phyloP scores from a whole-genome alignment of 306 rosid species.

The Quillaja saponaria region DNA sequence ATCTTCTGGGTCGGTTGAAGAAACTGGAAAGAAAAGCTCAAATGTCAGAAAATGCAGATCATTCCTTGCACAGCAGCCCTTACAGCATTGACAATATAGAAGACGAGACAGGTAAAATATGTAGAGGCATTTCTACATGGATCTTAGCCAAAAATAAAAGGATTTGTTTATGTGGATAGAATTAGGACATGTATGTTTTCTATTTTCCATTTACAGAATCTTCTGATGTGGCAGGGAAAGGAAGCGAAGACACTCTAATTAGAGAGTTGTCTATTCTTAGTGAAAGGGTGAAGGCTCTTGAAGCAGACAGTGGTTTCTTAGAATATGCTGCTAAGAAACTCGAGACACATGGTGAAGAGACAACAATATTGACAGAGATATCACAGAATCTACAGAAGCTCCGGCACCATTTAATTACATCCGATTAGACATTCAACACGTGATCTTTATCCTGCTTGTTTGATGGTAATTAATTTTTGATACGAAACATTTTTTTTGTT shows the following conservation, averaged over 20 bases:
- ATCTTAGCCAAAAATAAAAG: not conserved
- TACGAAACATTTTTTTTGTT: not conserved
- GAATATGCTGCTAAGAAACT: constrained; percentile 41
- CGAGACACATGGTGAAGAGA: constrained; percentile 51
- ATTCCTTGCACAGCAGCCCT: constrained; percentile 26
- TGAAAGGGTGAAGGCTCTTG: constrained; percentile 54
- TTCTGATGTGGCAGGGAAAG: constrained; percentile 45
- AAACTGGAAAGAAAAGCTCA: constrained; percentile 42
- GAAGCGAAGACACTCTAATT: constrained; percentile 32
- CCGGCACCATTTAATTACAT: constrained; percentile 36
- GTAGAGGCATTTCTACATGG: not conserved
- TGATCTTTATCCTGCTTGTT: constrained; percentile 15
- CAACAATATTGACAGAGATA: constrained; percentile 47
- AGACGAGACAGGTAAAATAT: constrained; percentile 50
- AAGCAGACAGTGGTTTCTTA: constrained; percentile 46
- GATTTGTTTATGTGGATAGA: not conserved
- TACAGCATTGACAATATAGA: constrained; percentile 34
- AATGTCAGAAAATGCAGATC: constrained; percentile 38
- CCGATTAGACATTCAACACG: constrained; percentile 26
- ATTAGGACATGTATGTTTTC: constrained; percentile 3
- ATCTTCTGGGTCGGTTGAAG: constrained; percentile 56
- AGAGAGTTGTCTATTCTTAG: constrained; percentile 41
- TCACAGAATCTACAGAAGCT: constrained; percentile 53
- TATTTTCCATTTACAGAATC: not conserved
- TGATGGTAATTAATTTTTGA: constrained; percentile 12